These are phyloP conservation scores for Mycena rebaudengoi DNA, from an alignment of 768 basidiomycete genomes.

Conservation along the genomic window DNA sequence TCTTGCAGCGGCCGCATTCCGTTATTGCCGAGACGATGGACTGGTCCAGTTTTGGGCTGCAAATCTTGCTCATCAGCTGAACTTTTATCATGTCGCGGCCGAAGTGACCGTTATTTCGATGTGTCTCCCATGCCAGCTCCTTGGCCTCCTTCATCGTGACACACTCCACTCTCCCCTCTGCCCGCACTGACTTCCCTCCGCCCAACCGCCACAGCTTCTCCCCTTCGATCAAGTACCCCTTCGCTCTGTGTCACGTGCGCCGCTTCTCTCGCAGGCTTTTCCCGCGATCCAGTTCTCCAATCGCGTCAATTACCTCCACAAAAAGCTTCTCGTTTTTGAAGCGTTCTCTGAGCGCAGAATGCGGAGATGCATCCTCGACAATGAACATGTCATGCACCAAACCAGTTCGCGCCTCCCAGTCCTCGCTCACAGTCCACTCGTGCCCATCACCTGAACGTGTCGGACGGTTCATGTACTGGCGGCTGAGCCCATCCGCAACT, in stretches of 20 bases:
- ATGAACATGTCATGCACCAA: constrained; percentile 20
- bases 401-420: constrained; percentile 19
- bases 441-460: constrained; percentile 22
- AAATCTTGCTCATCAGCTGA: constrained; percentile 32
- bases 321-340: constrained; percentile 27
- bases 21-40: constrained; percentile 33
- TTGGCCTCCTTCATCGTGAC: constrained; percentile 34
- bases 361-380: background rate
- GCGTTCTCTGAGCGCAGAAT: background rate
- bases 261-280: constrained; percentile 5
- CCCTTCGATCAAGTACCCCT: constrained; percentile 26
- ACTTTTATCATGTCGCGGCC: constrained; percentile 42
- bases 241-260: constrained; percentile 24
- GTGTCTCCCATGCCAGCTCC: constrained; percentile 26
- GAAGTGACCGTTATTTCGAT: constrained; percentile 41
- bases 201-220: constrained; percentile 32
- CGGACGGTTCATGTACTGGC: constrained; percentile 3
- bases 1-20: constrained; percentile 31
- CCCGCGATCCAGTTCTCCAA: constrained; percentile 18
- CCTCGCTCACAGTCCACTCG: constrained; percentile 30
- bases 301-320: constrained; percentile 18
- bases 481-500: constrained; percentile 33
- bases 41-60: constrained; percentile 37
- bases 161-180: constrained; percentile 33
- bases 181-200: constrained; percentile 10